Evolutionary conservation across 768 basidiomycete genomes (phyloP), one percentile per base, ranked within the genome.

Genomic region (Russula abietina): DNA sequence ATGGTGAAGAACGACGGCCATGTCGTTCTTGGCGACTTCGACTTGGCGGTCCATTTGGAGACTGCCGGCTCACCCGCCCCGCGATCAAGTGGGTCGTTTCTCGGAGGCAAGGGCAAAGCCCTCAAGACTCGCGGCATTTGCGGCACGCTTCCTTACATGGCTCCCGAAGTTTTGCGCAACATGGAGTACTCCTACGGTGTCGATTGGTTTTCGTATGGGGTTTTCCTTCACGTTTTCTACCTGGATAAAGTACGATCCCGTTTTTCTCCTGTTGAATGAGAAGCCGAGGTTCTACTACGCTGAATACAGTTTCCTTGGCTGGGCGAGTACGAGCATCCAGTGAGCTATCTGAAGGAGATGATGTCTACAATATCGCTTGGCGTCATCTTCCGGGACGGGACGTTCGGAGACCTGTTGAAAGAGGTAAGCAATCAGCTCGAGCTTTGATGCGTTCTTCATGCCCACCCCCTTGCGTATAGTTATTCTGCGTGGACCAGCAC

Each of bases 11-110:
- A 93, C 70, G 82, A 85, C 36, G 91, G 93, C 71, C 83, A 89
- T 56, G 85, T 98, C 69, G 95, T 95, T 73, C 81, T 98, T 9
- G 92, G 93, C 2, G 94, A 98, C 73, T 90, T 98, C 72, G 94
- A 94, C 22, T 65, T 72, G 32, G 62, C 68, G 3, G 32, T 49
- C 19, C 54, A 62, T 22, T 57, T 70, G 45, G 60, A 62, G 5
- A 9, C 24, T 33, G 39, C 45, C 24, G 5, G 7, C 24, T 36
- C 28, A 6, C 30, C 24, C 3, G 38, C 33, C 22, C 41, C 26
- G 19, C 51, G 36, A 50, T 6, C 19, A 38, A 19, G 49, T 17
- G 22, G 30, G 36, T 51, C 51, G 12, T 14, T 30, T 39, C 22
- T 6, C n/a, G 36, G 14, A 19, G 39, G 49, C n/a, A 60, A 33